These are phyloP conservation scores for Mycena floridula DNA, from an alignment of 768 basidiomycete species.

Conservation along the genomic window DNA sequence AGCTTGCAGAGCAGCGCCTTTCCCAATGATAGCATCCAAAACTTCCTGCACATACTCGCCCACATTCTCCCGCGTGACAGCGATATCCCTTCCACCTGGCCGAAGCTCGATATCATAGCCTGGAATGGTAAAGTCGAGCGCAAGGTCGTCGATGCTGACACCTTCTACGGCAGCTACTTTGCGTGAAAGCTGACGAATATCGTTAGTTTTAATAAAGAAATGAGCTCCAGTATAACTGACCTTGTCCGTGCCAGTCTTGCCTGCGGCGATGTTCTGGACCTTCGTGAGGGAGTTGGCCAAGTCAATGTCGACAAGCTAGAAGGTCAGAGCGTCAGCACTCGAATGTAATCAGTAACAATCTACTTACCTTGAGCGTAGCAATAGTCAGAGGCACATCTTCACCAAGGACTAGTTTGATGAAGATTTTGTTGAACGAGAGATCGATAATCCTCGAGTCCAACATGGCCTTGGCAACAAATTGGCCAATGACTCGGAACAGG, in stretches of 20 bases:
- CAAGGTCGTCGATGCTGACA: conserved; percentile 77
- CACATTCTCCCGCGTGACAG: conserved; percentile 84
- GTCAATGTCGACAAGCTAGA: conserved; percentile 74
- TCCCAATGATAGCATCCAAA: conserved; percentile 81
- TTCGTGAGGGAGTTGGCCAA: conserved; percentile 84
- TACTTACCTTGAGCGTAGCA: conserved; percentile 68
- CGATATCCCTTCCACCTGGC: conserved; percentile 73
- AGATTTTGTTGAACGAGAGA: conserved; percentile 90
- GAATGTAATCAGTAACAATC: background rate
- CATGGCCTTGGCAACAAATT: conserved; percentile 96
- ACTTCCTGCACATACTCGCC: conserved; percentile 87
- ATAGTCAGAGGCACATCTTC: conserved; percentile 81
- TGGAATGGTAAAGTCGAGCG: conserved; percentile 94
- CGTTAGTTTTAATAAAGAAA: conserved; percentile 1
- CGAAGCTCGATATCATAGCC: conserved; percentile 92
- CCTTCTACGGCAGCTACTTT: conserved; percentile 55
- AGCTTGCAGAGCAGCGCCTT: conserved; percentile 72
- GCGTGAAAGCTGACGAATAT: conserved; percentile 35
- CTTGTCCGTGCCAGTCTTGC: conserved; percentile 45
- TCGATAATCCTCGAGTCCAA: conserved; percentile 97
- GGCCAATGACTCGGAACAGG: conserved; percentile 85
- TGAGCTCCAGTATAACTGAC: conserved; percentile 31
- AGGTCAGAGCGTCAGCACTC: background rate
- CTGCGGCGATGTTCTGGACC: conserved; percentile 60
- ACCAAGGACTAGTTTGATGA: conserved; percentile 84